These are phyloP conservation scores for Mycena belliarum DNA, from an alignment of 768 basidiomycete species.

Conservation along the genomic window DNA sequence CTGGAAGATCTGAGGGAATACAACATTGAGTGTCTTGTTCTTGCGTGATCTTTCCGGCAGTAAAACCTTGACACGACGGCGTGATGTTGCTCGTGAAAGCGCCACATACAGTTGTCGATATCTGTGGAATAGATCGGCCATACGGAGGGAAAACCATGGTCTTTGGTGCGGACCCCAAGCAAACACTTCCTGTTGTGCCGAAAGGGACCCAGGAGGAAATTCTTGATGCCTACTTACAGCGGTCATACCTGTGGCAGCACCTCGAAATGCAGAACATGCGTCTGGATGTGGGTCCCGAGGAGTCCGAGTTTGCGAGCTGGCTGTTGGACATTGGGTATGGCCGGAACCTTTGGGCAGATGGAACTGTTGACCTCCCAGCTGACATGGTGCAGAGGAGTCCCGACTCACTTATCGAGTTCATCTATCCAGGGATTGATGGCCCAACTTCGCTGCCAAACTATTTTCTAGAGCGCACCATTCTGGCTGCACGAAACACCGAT, in stretches of 20 bases:
- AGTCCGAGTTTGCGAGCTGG: background rate
- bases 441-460: background rate
- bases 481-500: background rate
- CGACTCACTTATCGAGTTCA: background rate
- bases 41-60: constrained; percentile 12
- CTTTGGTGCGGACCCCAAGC: background rate
- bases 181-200: constrained; percentile 32
- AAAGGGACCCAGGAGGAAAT: constrained; percentile 33
- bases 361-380: too few relatives aligned
- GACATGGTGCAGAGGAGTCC: too few relatives aligned
- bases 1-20: background rate
- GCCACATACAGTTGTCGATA: constrained; percentile 40
- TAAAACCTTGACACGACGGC: constrained; percentile 23
- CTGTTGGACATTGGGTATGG: background rate
- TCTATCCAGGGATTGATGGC: background rate
- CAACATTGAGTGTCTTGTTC: background rate
- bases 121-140: constrained; percentile 33
- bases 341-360: too few relatives aligned
- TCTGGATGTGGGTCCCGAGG: background rate
- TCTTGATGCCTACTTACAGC: constrained; percentile 24
- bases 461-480: background rate
- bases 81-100: constrained; percentile 28
- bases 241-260: background rate
- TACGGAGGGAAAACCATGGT: constrained; percentile 19
- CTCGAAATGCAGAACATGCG: background rate